Evolutionary conservation across 352 stramenopile genomes (phyloP), one percentile per base, ranked within the genome.

Genomic region (Blastocystis sp.): DNA sequence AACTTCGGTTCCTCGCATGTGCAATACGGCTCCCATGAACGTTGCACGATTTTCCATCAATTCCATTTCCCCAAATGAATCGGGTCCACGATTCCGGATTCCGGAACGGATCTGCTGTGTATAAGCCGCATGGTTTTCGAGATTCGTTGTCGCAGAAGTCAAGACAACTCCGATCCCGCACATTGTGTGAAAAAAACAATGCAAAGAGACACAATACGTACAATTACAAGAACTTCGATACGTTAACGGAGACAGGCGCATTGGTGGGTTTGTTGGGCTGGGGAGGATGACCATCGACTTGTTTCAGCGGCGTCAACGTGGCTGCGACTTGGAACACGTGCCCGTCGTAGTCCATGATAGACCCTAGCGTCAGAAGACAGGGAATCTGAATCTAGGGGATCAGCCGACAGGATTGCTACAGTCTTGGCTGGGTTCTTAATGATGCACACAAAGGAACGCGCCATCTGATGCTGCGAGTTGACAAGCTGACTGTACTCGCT

Each of bases 261-360:
- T 65, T 29, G 3, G 69, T 8, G 2, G 24, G 14, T 27, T 16
- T 29, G 21, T 32, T 16, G 14, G n/a, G 7, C 40, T 64, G 27
- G 18, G 21, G 11, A 40, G 53, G 48, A 18, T 49, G 18, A 3
- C 24, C 29, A 44, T 81, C 53, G 1, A 81, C 46, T 27, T 57
- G 42, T 38, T 81, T 48, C 44, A 81, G 36, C 9, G 69, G 69
- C 8, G 69, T 81, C 18, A 81, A 81, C 1, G 69, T 81, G 6
- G 69, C 69, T 42, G 69, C 69, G 29, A 81, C 69, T 32, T 81
- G 69, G 32, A 81, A 81, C 21, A 81, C 69, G 11, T 64, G 69
- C 42, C 69, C 69, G 8, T 81, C 69, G 27, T 81, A 81, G 44
- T 81, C 69, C 69, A 81, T 81, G 53, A 81, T 81, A 16, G 69